Percentiles rank a stretch among this genome's conserved stretches.
phyloP scores from a whole-genome alignment of 2,329 filamentous ascomycete genomes.

The Trichoderma gracile region DNA sequence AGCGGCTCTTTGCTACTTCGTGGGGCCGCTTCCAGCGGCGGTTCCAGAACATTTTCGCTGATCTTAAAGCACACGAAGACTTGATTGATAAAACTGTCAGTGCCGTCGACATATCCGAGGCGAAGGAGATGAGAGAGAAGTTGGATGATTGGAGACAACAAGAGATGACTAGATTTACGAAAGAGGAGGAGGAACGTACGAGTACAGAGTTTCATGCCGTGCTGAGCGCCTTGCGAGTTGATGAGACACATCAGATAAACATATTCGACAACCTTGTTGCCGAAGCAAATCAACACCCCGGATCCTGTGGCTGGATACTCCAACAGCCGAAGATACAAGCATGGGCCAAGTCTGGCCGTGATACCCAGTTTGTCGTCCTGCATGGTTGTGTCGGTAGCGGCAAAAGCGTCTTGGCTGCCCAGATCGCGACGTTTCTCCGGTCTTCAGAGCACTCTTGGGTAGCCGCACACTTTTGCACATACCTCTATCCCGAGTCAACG shows the following conservation, averaged over 20 bases:
- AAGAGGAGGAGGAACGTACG: constrained; percentile 3
- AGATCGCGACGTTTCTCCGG: constrained; percentile 36
- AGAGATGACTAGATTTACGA: neutral
- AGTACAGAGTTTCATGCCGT: constrained; percentile 26
- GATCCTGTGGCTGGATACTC: constrained; percentile 40
- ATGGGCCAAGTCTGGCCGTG: constrained; percentile 32
- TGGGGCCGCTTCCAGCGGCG: constrained; percentile 25
- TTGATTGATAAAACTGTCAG: constrained; percentile 13
- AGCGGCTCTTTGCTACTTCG: constrained; percentile 28
- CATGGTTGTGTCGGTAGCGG: constrained; percentile 41
- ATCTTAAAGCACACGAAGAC: constrained; percentile 13
- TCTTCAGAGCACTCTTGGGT: constrained; percentile 27
- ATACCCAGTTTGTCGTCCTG: constrained; percentile 35
- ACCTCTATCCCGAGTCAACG: constrained; percentile 36
- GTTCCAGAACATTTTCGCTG: constrained; percentile 13
- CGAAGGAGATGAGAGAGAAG: neutral
- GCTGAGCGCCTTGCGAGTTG: constrained; percentile 35
- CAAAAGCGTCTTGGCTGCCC: constrained; percentile 39
- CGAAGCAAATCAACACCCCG: constrained; percentile 34
- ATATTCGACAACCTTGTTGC: constrained; percentile 35
- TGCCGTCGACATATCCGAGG: neutral
- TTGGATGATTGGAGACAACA: constrained; percentile 18
- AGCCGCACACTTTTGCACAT: constrained; percentile 40
- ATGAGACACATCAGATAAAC: constrained; percentile 37
- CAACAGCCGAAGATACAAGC: constrained; percentile 32